Evolutionary conservation across 352 stramenopile genomes (phyloP), one percentile per base, ranked within the genome.

Genomic region (Plasmopara viticola): DNA sequence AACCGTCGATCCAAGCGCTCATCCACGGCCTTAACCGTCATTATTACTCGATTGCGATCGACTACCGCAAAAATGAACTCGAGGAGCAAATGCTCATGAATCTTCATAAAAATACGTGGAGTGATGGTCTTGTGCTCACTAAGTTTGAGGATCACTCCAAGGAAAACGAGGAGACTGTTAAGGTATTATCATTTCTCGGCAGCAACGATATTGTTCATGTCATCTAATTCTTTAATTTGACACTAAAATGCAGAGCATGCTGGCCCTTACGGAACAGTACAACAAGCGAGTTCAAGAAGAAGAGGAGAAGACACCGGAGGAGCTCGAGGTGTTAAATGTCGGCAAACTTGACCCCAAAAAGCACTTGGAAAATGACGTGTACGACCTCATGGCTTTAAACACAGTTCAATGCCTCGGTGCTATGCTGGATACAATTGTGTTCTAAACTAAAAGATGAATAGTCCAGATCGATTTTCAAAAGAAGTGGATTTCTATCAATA

Each of bases 11-110:
- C 64, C 96, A 99, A 70, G 96, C 96, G 1, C 70, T 99, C 38
- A 99, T 99, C 62, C 97, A 99, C 71, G 97, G 97, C 7, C 79
- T 99, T 14, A 98, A 99, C 74, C 78, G 95, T 52, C 95, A 99
- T 69, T 99, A 99, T 78, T 99, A 99, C 74, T 97, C 86, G 29
- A 98, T 99, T 54, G 90, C 78, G 25, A 94, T 95, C 62, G 95
- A 98, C 72, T 99, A 98, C 78, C 84, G 96, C 48, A 99, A 99
- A 82, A 99, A 99, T 74, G 96, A 99, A 60, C 79, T 99, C 5
- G 97, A 99, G 71, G 96, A 99, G 73, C 95, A 99, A 73, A 99
- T 99, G 96, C 84, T 99, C 12, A 98, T 97, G 88, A 99, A 99
- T 73, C 66, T 99, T 50, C 89, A 99, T 82, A 98, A 98, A 62